Evolutionary conservation across 208 protist genomes (phyloP).

Genomic region (Paratrypanosoma confusum): DNA sequence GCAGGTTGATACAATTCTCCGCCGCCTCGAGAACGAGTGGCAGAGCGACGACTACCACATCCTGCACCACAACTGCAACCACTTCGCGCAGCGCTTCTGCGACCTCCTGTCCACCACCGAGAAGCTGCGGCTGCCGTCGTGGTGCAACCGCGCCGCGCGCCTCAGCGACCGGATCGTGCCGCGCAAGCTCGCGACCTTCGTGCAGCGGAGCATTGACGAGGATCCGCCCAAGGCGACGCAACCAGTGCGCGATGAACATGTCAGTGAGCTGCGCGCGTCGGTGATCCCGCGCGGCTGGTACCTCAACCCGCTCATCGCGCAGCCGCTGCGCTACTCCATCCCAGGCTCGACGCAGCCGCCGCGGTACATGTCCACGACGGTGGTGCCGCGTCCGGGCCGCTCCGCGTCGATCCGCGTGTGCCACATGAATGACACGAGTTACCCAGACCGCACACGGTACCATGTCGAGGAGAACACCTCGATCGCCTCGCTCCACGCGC

Average conservation of each 20-base stretch:
- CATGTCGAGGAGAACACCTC: too few species aligned
- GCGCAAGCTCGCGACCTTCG: constrained; percentile 46
- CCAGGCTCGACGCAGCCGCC: too few species aligned
- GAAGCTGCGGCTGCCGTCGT: constrained; percentile 57
- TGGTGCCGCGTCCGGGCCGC: too few species aligned
- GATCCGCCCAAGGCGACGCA: constrained; percentile 39
- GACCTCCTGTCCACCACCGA: constrained; percentile 62
- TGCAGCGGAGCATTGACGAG: constrained; percentile 67
- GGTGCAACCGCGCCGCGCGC: constrained; percentile 84
- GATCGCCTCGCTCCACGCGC: too few species aligned
- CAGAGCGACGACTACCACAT: constrained; percentile 79
- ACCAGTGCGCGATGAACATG: constrained; percentile 11
- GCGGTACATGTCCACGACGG: too few species aligned
- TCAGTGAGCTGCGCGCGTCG: constrained; percentile 47
- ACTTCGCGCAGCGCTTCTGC: constrained; percentile 78
- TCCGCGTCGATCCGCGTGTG: too few species aligned
- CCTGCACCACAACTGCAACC: constrained; percentile 87
- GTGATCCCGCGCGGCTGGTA: constrained; percentile 71
- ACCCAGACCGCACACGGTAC: too few species aligned
- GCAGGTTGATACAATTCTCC: constrained; percentile 81
- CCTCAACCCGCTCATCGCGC: constrained; percentile 43
- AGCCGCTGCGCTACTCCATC: constrained; percentile 40
- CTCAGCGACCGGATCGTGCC: constrained; percentile 59
- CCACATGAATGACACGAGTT: too few species aligned
- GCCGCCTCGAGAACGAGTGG: constrained; percentile 83